Evolutionary conservation across 2,329 filamentous ascomycete species (phyloP).

Genomic region (Hirsutella minnesotensis): DNA sequence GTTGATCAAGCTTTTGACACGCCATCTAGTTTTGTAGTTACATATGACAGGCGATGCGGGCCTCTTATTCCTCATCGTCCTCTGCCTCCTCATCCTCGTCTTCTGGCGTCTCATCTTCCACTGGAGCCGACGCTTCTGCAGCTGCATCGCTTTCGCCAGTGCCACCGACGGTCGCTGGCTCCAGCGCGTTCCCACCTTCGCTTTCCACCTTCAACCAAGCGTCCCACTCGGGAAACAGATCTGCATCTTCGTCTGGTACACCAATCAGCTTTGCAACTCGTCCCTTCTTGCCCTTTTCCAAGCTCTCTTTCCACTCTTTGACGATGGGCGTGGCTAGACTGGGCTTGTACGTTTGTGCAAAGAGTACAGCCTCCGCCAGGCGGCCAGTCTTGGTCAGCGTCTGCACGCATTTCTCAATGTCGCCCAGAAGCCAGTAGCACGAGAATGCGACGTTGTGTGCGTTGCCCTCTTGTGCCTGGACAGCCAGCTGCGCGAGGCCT

Average conservation of each 20-base stretch:
- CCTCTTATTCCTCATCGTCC: background rate
- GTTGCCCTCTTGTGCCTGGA: slow-evolving; percentile 63
- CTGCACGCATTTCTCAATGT: slow-evolving; percentile 70
- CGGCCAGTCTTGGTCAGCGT: slow-evolving; percentile 70
- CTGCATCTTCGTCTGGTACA: slow-evolving; percentile 68
- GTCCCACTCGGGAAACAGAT: slow-evolving; percentile 94
- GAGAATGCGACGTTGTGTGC: slow-evolving; percentile 91
- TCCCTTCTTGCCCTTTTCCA: slow-evolving; percentile 77
- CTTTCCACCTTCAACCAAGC: slow-evolving; percentile 71
- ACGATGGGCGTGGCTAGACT: slow-evolving; percentile 58
- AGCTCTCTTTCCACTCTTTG: slow-evolving; percentile 64
- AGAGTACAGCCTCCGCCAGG: slow-evolving; percentile 75
- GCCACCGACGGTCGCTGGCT: slow-evolving; percentile 10
- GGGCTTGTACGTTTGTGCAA: slow-evolving; percentile 92
- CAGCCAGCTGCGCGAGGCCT: slow-evolving; percentile 60
- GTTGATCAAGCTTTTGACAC: background rate
- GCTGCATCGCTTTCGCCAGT: slow-evolving; percentile 5
- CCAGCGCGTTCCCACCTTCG: background rate
- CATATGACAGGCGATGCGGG: background rate
- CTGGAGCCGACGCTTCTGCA: slow-evolving; percentile 11
- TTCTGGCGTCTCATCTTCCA: slow-evolving; percentile 11
- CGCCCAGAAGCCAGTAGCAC: slow-evolving; percentile 75
- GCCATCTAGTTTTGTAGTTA: background rate
- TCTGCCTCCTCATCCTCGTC: slow-evolving; percentile 11
- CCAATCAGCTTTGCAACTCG: slow-evolving; percentile 78